Evolutionary conservation across 805 yeast genomes (phyloP), one percentile per base, ranked within the genome.

Genomic region (Maudiozyma pseudohumilis): DNA sequence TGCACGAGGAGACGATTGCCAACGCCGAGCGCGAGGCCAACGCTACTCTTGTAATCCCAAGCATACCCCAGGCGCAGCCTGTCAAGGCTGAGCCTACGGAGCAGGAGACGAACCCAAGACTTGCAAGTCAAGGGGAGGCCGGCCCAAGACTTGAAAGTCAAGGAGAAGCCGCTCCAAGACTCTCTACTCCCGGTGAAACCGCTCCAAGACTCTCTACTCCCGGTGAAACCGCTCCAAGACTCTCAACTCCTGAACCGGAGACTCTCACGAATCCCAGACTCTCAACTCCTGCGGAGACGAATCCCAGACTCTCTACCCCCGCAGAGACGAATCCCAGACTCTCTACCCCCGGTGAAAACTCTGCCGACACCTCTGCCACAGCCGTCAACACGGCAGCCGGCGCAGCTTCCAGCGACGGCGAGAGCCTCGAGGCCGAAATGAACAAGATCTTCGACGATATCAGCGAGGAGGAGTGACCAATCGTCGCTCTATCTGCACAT

Each of bases 351-450:
- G 29, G 15, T 11, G 29, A n/a, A 15, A 27, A 10, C 15, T 5
- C 29, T 12, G 17, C 29, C 6, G 26, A 24, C 4, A 27, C 29
- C 13, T 5, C 12, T 11, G 15, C 15, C 11, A n/a, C 11, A 19
- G 11, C 32, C 5, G 23, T 19, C 18, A 23, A 29, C 3, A 18
- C 12, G 5, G 15, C 29, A 34, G 16, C 6, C 24, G 18, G 9
- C 18, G 46, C 44, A n/a, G 43, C 49, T 32, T 48, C 59, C 23
- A 56, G 62, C 39, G 64, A 58, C 29, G 63, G 55, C 34, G 53
- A 55, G 32, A 54, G 55, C 29, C 43, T 59, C 17, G 62, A 59
- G 30, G 57, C 57, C 10, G 62, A 56, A 32, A 53, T 57, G 55
- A 48, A 50, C 35, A 50, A 46, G 32, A 50, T 48, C 7, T 51